These are phyloP conservation scores for Penicillium oxalicum DNA, from an alignment of 2,329 filamentous ascomycete genomes.

Conservation along the genomic window DNA sequence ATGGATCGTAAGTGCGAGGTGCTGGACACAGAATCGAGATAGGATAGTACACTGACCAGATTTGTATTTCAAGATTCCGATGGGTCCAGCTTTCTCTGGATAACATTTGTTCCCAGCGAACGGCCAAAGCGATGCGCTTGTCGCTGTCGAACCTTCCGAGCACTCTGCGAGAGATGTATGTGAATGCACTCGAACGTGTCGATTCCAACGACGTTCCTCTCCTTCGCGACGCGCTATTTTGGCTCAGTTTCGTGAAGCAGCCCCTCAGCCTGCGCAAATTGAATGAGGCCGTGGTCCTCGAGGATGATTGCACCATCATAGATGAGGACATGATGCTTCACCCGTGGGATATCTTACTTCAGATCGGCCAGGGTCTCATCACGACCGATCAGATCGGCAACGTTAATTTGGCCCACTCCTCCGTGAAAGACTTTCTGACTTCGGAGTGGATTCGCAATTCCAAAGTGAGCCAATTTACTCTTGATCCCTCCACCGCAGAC, in stretches of 20 bases:
- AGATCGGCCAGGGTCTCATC: constrained; percentile 17
- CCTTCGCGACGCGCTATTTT: constrained; percentile 15
- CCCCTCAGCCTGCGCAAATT: constrained; percentile 9
- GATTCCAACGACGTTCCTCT: constrained; percentile 8
- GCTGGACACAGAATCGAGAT: no score
- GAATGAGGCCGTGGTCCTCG: constrained; percentile 13
- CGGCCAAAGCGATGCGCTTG: constrained; percentile 13
- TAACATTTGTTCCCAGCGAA: constrained; percentile 13
- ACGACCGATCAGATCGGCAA: constrained; percentile 8
- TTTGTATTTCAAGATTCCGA: constrained; percentile 10
- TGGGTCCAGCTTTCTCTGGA: constrained; percentile 20
- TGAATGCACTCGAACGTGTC: constrained; percentile 12
- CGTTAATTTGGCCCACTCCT: constrained; percentile 14
- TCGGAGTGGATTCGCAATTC: constrained; percentile 17
- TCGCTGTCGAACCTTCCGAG: constrained; percentile 12
- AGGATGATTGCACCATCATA: constrained; percentile 7
- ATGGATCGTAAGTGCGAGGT: constrained; percentile 15
- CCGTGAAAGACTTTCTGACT: constrained; percentile 16
- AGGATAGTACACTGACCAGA: not conserved
- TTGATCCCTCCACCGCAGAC: constrained; percentile 12
- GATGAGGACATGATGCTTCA: constrained; percentile 20
- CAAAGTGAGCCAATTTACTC: constrained; percentile 11
- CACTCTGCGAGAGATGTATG: constrained; percentile 15
- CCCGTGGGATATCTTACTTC: constrained; percentile 12
- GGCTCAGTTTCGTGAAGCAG: constrained; percentile 12